Conservation (phyloP, 1,284 basidiomycete genomes). For the Sporisorium graminicola region DNA sequence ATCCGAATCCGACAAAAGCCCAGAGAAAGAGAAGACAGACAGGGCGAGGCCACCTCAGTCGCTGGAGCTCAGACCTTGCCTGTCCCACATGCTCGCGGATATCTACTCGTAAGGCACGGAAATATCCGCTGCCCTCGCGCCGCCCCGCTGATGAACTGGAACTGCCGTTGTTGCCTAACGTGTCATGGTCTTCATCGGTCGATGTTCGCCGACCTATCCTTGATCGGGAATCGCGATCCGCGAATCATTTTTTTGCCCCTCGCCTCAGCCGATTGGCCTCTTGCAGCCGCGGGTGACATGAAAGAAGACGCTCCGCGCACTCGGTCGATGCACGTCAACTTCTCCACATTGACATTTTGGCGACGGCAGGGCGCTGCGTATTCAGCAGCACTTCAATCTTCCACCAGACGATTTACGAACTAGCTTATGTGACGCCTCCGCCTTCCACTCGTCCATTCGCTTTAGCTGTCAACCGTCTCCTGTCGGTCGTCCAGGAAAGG, state of each 20-base stretch:
- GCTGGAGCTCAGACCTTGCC: too few species aligned
- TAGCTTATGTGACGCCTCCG: neutral
- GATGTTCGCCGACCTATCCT: neutral
- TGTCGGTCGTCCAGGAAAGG: neutral
- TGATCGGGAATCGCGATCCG: neutral
- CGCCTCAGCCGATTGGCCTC: conserved; percentile 18
- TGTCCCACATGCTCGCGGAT: too few species aligned
- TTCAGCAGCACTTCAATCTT: neutral
- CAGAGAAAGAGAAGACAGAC: neutral
- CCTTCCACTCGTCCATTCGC: neutral
- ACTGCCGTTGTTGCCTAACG: neutral
- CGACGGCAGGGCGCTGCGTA: neutral
- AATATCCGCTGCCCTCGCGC: conserved; percentile 20
- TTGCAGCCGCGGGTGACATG: conserved; percentile 13
- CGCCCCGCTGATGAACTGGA: neutral
- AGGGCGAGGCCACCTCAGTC: too few species aligned
- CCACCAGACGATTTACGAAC: neutral
- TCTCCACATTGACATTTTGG: conserved; percentile 2
- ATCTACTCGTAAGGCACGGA: conserved; percentile 5
- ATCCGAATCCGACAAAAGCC: conserved; percentile 38
- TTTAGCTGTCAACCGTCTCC: neutral
- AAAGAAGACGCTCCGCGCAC: neutral
- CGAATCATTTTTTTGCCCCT: neutral
- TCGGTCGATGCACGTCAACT: conserved; percentile 24
- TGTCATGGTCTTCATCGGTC: neutral